A percentile compares a stretch with the other conserved stretches of the same genome.
Evolutionary conservation across 768 basidiomycete genomes (phyloP).

Genomic region (Tulasnella sp.): DNA sequence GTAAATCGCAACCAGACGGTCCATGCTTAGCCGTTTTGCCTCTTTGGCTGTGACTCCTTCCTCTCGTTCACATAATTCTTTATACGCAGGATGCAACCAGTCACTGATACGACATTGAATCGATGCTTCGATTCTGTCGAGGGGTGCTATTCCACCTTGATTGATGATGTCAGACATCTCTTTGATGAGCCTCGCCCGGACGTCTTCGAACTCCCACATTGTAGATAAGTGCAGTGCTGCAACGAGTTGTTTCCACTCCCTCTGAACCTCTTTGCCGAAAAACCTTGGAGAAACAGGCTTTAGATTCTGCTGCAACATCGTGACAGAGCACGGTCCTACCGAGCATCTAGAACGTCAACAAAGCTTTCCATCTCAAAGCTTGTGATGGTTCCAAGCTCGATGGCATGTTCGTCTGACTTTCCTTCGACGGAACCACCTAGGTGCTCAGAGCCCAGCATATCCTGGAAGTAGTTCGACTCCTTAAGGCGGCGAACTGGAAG

Average conservation of each 20-base stretch:
- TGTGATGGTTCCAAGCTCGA: conserved; percentile 9
- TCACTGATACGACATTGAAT: not conserved
- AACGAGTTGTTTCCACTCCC: not conserved
- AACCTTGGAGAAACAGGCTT: not conserved
- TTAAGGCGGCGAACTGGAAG: not conserved
- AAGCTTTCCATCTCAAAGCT: conserved; percentile 19
- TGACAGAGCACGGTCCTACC: not conserved
- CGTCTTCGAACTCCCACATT: conserved; percentile 20
- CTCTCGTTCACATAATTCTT: not conserved
- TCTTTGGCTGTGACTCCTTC: not conserved
- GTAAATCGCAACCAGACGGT: not conserved
- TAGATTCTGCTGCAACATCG: not conserved
- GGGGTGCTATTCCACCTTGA: not conserved
- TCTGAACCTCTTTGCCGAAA: not conserved
- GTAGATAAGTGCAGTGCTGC: conserved; percentile 17
- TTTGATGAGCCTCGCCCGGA: not conserved
- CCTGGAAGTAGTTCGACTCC: conserved; percentile 6
- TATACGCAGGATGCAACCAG: not conserved
- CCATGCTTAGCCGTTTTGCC: not conserved
- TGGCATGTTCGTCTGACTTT: not conserved
- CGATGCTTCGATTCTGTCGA: not conserved
- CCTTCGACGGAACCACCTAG: conserved; percentile 11
- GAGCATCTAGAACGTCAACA: not conserved
- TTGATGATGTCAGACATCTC: not conserved
- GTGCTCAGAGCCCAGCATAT: not conserved